Base-by-base conservation (phyloP, 2,329 filamentous ascomycete species). In the Myriosclerotinia curreyana region DNA sequence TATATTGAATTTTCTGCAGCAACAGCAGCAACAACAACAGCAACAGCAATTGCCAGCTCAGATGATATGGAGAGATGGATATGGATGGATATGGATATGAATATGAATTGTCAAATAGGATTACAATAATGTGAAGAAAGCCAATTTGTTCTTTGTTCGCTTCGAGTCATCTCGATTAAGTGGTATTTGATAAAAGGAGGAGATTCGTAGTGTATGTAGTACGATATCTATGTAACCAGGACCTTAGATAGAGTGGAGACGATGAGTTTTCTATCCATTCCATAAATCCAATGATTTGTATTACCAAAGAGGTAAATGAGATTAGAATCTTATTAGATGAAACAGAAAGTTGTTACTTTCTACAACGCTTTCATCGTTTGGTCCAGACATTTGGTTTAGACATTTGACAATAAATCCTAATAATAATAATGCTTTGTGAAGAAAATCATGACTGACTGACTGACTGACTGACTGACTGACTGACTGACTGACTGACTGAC, bases 21-120 rank as follows among this genome's bases (percentile, higher is more conserved):
- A 31, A 31, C 28, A 31, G 28, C 25, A 59, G 61, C 28, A 31
- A 31, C 53, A 64, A 53, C 28, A 31, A 31, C 53, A 64, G 61
- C 28, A 31, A 31, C 28, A 31, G 28, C 25, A 59, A 64, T 44
- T 64, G 53, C 61, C 61, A 64, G 25, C 61, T 59, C 61, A 64
- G 34, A 31, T 49, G 17, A 38, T 9, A 42, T 12, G 38, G 38
- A 42, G 38, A 42, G 11, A 15, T 15, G 11, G 38, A 42, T 11
- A 40, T 9, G 38, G 38, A 9, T 9, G 14, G 38, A 40, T 11
- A 20, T 51, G 22, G 20, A 40, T 11, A n/a, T 38, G n/a, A n/a
- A 58, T 9, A 49, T n/a, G 61, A 51, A 42, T 58, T 63, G 52
- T 15, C 52, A 17, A 58, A 44, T 51, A 25, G 20, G 31, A 51